Conservation (phyloP, 106 monocot species). For the Allium cepa region DNA sequence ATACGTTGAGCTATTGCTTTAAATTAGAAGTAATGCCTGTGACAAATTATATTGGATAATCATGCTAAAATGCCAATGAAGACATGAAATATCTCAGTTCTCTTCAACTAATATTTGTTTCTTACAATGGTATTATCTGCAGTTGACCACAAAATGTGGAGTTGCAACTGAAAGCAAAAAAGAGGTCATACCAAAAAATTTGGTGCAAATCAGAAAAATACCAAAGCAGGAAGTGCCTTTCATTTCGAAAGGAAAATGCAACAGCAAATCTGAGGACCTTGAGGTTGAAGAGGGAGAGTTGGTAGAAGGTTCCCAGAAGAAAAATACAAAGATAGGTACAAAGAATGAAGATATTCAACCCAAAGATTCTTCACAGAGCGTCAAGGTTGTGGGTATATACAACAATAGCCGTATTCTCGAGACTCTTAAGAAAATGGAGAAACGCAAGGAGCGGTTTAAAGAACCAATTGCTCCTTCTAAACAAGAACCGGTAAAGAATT, state of each 20-base stretch:
- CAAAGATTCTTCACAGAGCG: slow-evolving; percentile 6
- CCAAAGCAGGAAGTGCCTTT: neutral
- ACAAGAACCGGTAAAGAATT: slow-evolving; percentile 8
- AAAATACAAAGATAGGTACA: neutral
- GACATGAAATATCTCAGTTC: neutral
- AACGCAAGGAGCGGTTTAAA: slow-evolving; percentile 50
- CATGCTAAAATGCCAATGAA: too few relatives aligned
- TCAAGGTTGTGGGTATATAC: slow-evolving; percentile 7
- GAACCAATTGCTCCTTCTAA: slow-evolving; percentile 20
- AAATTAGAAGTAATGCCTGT: too few relatives aligned
- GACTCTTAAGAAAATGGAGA: slow-evolving; percentile 49
- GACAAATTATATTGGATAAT: too few relatives aligned
- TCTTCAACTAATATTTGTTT: slow-evolving; percentile 1
- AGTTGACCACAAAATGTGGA: slow-evolving; percentile 12
- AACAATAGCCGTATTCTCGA: slow-evolving; percentile 32
- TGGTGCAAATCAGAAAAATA: neutral
- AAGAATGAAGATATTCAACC: slow-evolving; percentile 1
- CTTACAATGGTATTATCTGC: slow-evolving; percentile 5
- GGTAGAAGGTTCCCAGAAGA: slow-evolving; percentile 29
- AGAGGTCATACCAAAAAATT: neutral
- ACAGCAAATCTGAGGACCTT: slow-evolving; percentile 8
- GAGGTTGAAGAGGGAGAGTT: slow-evolving; percentile 49
- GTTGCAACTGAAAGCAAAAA: slow-evolving; percentile 1
- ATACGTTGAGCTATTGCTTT: too few relatives aligned
- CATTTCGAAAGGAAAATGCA: too few relatives aligned